These are phyloP conservation scores for Bipolaris sorokiniana DNA, from an alignment of 2,329 filamentous ascomycete species.

Conservation along the genomic window DNA sequence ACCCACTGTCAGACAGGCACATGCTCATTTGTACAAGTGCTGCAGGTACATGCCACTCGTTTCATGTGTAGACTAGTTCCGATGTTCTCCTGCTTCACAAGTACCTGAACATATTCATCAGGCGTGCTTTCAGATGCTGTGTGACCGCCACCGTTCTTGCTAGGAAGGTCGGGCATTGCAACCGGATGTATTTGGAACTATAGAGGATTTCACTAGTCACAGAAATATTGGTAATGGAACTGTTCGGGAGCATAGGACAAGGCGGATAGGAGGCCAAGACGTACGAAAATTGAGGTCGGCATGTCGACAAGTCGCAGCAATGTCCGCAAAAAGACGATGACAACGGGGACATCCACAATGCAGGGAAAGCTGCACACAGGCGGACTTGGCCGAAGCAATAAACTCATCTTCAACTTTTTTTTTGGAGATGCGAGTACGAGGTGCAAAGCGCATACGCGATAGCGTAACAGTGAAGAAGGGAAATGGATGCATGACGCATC, in stretches of 20 bases:
- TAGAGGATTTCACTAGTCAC: not conserved
- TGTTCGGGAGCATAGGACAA: not conserved
- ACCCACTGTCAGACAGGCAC: not conserved
- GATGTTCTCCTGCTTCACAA: constrained; percentile 6
- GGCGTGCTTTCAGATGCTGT: constrained; percentile 11
- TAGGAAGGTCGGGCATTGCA: not conserved
- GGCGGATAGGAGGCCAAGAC: constrained; percentile 1
- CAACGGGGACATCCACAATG: not conserved
- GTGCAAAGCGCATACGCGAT: constrained; percentile 2
- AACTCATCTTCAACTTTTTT: not conserved
- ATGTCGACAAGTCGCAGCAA: constrained; percentile 2
- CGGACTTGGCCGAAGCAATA: not conserved
- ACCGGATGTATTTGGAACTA: not conserved
- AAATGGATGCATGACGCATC: constrained; percentile 13
- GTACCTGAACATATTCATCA: constrained; percentile 1
- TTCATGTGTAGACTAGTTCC: constrained; percentile 9
- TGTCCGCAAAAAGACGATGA: not conserved
- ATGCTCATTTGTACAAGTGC: not conserved
- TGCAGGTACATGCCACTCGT: constrained; percentile 6
- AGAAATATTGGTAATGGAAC: constrained; percentile 3
- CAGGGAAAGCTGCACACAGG: constrained; percentile 7
- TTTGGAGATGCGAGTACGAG: constrained; percentile 12
- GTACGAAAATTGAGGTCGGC: constrained; percentile 3
- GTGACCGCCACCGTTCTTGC: constrained; percentile 2
- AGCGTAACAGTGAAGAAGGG: constrained; percentile 13